Base-by-base conservation (phyloP, 441 rosid genomes). In the Adansonia rubrostipa region DNA sequence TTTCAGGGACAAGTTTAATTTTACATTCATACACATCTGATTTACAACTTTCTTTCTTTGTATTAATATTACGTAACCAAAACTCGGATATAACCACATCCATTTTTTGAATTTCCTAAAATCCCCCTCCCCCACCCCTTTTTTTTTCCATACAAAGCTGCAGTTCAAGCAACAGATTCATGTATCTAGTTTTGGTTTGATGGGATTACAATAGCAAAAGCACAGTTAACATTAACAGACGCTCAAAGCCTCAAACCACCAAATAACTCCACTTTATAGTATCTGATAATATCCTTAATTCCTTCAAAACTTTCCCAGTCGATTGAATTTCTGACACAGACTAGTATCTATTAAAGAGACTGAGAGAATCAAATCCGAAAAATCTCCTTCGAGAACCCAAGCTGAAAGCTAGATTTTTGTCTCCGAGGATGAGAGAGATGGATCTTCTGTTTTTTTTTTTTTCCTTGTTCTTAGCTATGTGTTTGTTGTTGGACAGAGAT, bases 21-120 rank as follows among this genome's bases (percentile, higher is more conserved):
- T 1, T 72, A 62, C 76, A 80, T 50, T 68, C 72, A 80, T 36
- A 28, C 28, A 28, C 28, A 72, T 4, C n/a, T 51, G 33, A 61
- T 53, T 64, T 72, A 50, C 56, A 28, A 77, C 67, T 73, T 80
- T 69, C 9, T 54, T 70, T 33, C 57, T 45, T 44, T 73, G 80
- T 77, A 65, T 72, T 73, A 36, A 67, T 76, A 72, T 62, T 80
- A 78, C 88, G 86, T 36, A 71, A 78, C 50, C 83, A 80, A 80
- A 80, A 85, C 77, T 73, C 70, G 74, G 83, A 76, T 82, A 71
- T 65, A 73, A 20, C 6, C 61, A 62, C 61, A 50, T 63, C 73
- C 77, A 42, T 68, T 22, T 17, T 54, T 44, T 53, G 10, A 48
- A 3, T 14, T 11, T 22, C 70, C 28, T 5, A 10, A 54, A 64